Evolutionary conservation across 106 monocot genomes (phyloP).

Genomic region (Narthecium ossifragum): DNA sequence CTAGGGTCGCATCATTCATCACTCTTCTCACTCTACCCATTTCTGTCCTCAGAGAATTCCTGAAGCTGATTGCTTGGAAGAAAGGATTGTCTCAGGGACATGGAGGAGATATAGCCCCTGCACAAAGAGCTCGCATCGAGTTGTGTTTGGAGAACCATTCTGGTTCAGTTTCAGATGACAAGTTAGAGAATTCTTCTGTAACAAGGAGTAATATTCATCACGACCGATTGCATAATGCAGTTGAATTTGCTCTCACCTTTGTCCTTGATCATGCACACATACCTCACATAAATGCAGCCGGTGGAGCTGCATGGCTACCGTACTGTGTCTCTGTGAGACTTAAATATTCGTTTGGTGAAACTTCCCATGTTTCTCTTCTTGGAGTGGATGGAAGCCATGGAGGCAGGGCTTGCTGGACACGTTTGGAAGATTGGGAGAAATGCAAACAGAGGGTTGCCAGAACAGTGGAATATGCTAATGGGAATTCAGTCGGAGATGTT

Average conservation of each 20-base stretch:
- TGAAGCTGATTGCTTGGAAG: constrained; percentile 93
- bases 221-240: constrained; percentile 59
- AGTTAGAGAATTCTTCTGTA: constrained; percentile 25
- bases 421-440: constrained; percentile 89
- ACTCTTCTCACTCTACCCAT: constrained; percentile 91
- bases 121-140: constrained; percentile 79
- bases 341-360: constrained; percentile 77
- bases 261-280: constrained; percentile 83
- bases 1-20: constrained; percentile 97
- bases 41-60: constrained; percentile 76
- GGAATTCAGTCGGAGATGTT: constrained; percentile 45
- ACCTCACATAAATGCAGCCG: constrained; percentile 92
- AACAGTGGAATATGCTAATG: constrained; percentile 62
- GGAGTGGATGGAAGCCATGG: constrained; percentile 93
- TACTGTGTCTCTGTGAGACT: constrained; percentile 86
- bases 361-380: constrained; percentile 55
- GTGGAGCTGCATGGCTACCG: constrained; percentile 96
- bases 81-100: constrained; percentile 72
- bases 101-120: constrained; percentile 58
- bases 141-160: constrained; percentile 92
- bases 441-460: constrained; percentile 76
- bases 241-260: constrained; percentile 88
- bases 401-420: constrained; percentile 81
- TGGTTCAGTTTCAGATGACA: constrained; percentile 33
- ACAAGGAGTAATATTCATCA: constrained; percentile 81